A percentile compares a stretch with the other conserved stretches of the same genome.
These are phyloP conservation scores for Lipomyces anomalus DNA, from an alignment of 805 yeast genomes.

Conservation along the genomic window DNA sequence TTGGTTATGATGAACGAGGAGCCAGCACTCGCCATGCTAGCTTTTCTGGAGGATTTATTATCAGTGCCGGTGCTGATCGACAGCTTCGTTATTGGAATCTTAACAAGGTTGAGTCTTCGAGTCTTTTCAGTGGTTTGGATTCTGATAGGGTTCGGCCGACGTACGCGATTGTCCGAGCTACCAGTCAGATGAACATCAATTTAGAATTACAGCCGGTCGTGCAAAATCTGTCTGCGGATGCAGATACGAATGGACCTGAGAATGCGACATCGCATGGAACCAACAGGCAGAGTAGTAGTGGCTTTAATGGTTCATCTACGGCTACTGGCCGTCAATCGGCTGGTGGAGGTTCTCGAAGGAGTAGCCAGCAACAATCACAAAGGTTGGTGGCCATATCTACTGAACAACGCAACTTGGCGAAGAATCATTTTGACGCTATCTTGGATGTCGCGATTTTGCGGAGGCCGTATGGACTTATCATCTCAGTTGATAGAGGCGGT, in stretches of 20 bases:
- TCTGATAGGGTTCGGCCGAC: conserved; percentile 19
- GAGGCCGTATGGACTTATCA: conserved; percentile 53
- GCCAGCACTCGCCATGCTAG: conserved; percentile 2
- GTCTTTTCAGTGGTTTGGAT: conserved; percentile 32
- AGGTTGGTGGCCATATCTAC: conserved; percentile 37
- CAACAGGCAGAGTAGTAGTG: neutral
- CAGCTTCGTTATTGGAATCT: conserved; percentile 36
- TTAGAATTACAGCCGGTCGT: neutral
- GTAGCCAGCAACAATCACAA: conserved; percentile 17
- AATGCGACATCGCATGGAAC: neutral
- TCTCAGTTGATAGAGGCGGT: conserved; percentile 66
- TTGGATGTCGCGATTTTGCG: conserved; percentile 44
- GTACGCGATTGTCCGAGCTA: neutral
- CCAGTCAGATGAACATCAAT: conserved; percentile 1
- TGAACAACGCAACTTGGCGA: conserved; percentile 42
- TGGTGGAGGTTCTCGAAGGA: neutral
- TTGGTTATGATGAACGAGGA: neutral
- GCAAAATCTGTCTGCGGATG: neutral
- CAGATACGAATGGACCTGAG: neutral
- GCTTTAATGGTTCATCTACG: no score
- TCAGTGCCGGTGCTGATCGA: conserved; percentile 33
- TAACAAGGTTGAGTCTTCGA: conserved; percentile 31
- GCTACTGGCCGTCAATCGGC: no score
- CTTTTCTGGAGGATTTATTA: conserved; percentile 21
- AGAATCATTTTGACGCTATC: conserved; percentile 48